phyloP scores from a whole-genome alignment of 2,329 filamentous ascomycete species.

The Anisogramma anomala region DNA sequence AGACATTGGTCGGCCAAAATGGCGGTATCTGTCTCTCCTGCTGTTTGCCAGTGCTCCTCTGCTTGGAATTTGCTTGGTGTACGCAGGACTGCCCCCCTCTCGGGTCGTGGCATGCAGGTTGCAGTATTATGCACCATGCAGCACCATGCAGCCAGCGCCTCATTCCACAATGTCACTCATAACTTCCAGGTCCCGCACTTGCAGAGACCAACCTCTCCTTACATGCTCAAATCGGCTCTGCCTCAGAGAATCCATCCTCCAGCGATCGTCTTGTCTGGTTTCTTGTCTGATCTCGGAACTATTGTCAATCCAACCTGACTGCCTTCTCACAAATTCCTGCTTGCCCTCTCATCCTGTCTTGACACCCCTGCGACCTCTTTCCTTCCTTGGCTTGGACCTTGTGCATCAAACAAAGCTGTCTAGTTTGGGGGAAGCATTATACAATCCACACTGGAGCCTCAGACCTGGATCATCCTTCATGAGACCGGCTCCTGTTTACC shows the following conservation, averaged over 20 bases:
- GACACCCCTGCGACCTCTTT: slow-evolving; percentile 11
- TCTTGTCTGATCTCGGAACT: slow-evolving; percentile 28
- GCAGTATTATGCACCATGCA: slow-evolving; percentile 8
- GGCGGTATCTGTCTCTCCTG: neutral
- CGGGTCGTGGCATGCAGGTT: slow-evolving; percentile 7
- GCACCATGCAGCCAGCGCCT: slow-evolving; percentile 11
- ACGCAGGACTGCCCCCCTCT: slow-evolving; percentile 1
- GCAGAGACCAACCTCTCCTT: slow-evolving; percentile 26
- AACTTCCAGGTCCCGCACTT: slow-evolving; percentile 30
- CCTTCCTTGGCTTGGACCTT: slow-evolving; percentile 2
- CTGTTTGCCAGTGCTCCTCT: too few relatives aligned
- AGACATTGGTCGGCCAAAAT: neutral
- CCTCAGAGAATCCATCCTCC: slow-evolving; percentile 22
- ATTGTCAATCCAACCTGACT: slow-evolving; percentile 21
- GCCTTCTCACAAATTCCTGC: slow-evolving; percentile 13
- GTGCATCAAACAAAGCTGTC: slow-evolving; percentile 16
- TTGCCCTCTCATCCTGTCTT: neutral
- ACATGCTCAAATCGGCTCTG: slow-evolving; percentile 26
- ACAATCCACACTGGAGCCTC: slow-evolving; percentile 3
- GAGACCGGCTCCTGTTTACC: slow-evolving; percentile 3
- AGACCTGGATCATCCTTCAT: slow-evolving; percentile 5
- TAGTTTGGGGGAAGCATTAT: slow-evolving; percentile 4
- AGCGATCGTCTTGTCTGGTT: slow-evolving; percentile 26
- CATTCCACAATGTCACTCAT: slow-evolving; percentile 27
- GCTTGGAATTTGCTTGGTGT: slow-evolving; percentile 1